phyloP scores from a whole-genome alignment of 2,329 filamentous ascomycete species.

The Bipolaris cookei region DNA sequence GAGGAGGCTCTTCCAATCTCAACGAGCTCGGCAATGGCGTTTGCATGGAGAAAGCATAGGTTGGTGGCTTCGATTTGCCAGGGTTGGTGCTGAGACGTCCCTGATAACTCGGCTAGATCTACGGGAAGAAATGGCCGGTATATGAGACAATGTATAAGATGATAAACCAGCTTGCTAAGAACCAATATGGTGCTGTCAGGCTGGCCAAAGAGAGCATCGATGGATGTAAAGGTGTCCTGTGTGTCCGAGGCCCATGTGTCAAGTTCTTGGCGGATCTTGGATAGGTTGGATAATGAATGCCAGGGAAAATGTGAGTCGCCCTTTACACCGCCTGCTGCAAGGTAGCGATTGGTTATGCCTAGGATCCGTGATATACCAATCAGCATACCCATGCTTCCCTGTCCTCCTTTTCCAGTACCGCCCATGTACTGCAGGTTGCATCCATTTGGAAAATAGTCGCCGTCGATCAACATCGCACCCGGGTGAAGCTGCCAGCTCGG shows the following conservation, averaged over 20 bases:
- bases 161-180: constrained; percentile 84
- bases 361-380: constrained; percentile 85
- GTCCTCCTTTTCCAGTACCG: constrained; percentile 70
- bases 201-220: constrained; percentile 77
- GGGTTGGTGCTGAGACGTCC: constrained; percentile 82
- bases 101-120: constrained; percentile 79
- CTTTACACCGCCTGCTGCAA: constrained; percentile 84
- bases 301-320: constrained; percentile 90
- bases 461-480: constrained; percentile 69
- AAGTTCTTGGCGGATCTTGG: constrained; percentile 83
- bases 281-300: constrained; percentile 84
- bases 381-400: constrained; percentile 79
- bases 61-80: constrained; percentile 94
- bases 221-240: constrained; percentile 76
- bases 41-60: constrained; percentile 84
- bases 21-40: constrained; percentile 82
- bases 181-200: constrained; percentile 79
- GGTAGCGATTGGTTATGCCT: constrained; percentile 81
- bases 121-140: constrained; percentile 88
- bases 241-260: constrained; percentile 86
- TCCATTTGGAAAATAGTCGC: constrained; percentile 79
- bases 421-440: constrained; percentile 78
- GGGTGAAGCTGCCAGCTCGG: constrained; percentile 74
- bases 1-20: constrained; percentile 77
- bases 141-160: constrained; percentile 83